phyloP scores from a whole-genome alignment of 495 filamentous ascomycete genomes.

The Penicillium paxilli region DNA sequence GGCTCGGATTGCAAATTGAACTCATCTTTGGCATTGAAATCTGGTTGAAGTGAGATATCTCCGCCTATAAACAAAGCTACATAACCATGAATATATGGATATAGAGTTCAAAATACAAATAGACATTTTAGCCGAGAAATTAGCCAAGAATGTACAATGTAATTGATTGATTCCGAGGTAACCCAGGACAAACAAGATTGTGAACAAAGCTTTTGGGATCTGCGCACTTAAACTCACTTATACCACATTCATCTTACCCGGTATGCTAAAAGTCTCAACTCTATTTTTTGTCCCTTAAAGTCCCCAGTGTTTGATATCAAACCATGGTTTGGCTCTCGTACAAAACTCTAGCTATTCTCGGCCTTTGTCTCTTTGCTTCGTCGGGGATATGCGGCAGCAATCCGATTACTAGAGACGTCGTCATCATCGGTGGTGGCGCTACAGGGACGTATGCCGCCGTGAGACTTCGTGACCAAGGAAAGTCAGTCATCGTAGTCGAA shows the following conservation, averaged over 20 bases:
- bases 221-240: background rate
- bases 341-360: background rate
- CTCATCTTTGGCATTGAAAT: too few species aligned
- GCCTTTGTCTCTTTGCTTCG: background rate
- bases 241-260: background rate
- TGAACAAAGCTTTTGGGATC: background rate
- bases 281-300: background rate
- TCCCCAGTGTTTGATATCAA: background rate
- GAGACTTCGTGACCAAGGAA: conserved; percentile 35
- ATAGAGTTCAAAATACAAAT: too few species aligned
- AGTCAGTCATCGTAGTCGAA: conserved; percentile 48
- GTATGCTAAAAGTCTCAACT: background rate
- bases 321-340: background rate
- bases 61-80: too few species aligned
- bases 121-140: too few species aligned
- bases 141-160: background rate
- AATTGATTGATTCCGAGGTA: background rate
- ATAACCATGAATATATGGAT: too few species aligned
- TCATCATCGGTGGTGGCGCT: conserved; percentile 52
- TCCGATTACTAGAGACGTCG: conserved; percentile 36
- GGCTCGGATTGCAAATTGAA: too few species aligned
- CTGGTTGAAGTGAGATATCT: too few species aligned
- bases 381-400: background rate
- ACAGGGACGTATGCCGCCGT: conserved; percentile 48
- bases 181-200: background rate